A percentile compares a stretch with the other conserved stretches of the same genome.
phyloP scores from a whole-genome alignment of 805 yeast genomes.

The Blastobotrys muscicola region DNA sequence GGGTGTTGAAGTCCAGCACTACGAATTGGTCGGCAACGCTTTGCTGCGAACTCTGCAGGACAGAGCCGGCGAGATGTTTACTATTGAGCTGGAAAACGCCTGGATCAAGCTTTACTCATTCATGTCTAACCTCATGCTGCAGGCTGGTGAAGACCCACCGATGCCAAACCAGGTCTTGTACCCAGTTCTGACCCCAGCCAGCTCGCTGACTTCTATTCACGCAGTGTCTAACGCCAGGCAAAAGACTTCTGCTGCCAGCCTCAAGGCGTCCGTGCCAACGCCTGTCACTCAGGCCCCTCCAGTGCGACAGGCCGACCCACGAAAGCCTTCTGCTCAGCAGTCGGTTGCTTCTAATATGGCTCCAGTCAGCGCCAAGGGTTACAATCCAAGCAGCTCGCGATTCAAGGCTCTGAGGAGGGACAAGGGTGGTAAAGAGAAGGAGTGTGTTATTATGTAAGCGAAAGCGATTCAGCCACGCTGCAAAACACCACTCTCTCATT shows the following conservation, averaged over 20 bases:
- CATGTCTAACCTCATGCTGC: slow-evolving; percentile 22
- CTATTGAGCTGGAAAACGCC: slow-evolving; percentile 22
- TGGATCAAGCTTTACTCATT: slow-evolving; percentile 25
- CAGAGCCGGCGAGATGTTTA: slow-evolving; percentile 18
- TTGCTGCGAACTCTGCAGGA: slow-evolving; percentile 20
- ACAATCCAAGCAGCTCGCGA: slow-evolving; percentile 9
- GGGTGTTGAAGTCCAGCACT: slow-evolving; percentile 44
- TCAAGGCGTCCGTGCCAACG: background rate
- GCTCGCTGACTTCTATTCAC: slow-evolving; percentile 4
- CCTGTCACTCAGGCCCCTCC: slow-evolving; percentile 1
- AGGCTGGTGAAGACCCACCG: slow-evolving; percentile 28
- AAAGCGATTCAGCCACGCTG: too few species aligned
- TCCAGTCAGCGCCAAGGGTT: slow-evolving; percentile 4
- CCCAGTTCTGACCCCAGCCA: slow-evolving; percentile 12
- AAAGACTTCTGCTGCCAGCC: slow-evolving; percentile 2
- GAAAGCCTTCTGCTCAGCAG: background rate
- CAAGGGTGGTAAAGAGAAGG: slow-evolving; percentile 8
- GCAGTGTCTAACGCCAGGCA: background rate
- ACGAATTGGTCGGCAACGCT: slow-evolving; percentile 23
- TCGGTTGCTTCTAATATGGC: slow-evolving; percentile 1
- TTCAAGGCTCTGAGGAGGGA: slow-evolving; percentile 8
- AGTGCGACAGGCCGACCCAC: background rate
- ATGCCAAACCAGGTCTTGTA: slow-evolving; percentile 11
- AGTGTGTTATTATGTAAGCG: slow-evolving; percentile 11
- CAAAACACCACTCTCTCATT: too few species aligned